phyloP scores from a whole-genome alignment of 2,329 filamentous ascomycete genomes.

The Trichocomaceae sp. region DNA sequence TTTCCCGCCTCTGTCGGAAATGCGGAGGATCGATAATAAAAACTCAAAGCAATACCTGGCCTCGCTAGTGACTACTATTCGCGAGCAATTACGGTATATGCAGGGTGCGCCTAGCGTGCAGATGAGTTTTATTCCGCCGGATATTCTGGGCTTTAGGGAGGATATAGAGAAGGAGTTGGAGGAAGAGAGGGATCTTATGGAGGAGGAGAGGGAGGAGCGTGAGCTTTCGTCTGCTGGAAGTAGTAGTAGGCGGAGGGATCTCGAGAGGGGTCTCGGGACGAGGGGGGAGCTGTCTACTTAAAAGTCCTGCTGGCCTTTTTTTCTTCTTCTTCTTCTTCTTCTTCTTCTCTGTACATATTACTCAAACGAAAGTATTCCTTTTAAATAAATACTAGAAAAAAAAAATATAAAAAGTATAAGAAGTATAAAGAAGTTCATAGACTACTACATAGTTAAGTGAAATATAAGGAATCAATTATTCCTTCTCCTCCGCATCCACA shows the following conservation, averaged over 20 bases:
- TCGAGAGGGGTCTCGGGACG: conserved; percentile 29
- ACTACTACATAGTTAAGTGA: background rate
- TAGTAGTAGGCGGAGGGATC: conserved; percentile 26
- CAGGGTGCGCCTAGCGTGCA: conserved; percentile 81
- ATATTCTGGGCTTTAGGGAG: conserved; percentile 54
- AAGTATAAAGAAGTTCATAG: background rate
- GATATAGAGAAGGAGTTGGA: conserved; percentile 43
- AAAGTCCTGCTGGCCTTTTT: too few species aligned
- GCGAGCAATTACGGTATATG: conserved; percentile 81
- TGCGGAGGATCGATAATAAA: conserved; percentile 61
- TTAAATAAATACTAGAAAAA: too few species aligned
- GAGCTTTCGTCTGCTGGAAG: conserved; percentile 14
- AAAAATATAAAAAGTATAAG: conserved; percentile 13
- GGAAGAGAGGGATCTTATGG: conserved; percentile 34
- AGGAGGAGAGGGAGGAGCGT: conserved; percentile 38
- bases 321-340: background rate
- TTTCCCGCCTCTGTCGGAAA: conserved; percentile 78
- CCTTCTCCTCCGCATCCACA: conserved; percentile 35
- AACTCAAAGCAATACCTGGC: conserved; percentile 71
- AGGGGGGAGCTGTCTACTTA: conserved; percentile 34
- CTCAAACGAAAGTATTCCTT: too few species aligned
- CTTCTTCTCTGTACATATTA: background rate
- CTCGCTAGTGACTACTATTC: conserved; percentile 68
- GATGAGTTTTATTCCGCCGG: conserved; percentile 71
- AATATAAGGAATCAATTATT: conserved; percentile 1